Evolutionary conservation across 2,329 filamentous ascomycete genomes (phyloP).

Genomic region (Paecilomyces sp.): DNA sequence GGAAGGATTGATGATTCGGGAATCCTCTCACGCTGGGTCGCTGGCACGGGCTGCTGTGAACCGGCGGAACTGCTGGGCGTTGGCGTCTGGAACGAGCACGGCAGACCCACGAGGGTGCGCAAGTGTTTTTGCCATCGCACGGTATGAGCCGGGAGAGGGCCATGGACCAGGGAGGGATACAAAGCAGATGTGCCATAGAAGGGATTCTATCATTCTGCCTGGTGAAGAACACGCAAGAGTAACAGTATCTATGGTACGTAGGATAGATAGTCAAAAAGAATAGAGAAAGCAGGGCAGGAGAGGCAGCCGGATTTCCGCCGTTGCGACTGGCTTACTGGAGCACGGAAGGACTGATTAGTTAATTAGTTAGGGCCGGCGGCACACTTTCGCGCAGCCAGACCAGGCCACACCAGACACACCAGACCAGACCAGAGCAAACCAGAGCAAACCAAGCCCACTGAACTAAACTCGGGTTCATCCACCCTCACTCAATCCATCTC

Average conservation of each 20-base stretch:
- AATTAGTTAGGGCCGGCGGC: not conserved
- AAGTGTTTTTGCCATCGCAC: slow-evolving; percentile 4
- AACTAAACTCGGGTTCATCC: slow-evolving; percentile 7
- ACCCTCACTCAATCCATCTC: slow-evolving; percentile 12
- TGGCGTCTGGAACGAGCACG: not conserved
- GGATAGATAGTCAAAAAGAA: too few relatives aligned
- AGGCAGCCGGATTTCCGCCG: not conserved
- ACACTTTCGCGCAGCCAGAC: slow-evolving; percentile 6
- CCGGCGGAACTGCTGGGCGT: not conserved
- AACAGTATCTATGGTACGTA: too few relatives aligned
- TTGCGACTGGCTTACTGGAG: not conserved
- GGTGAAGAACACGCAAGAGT: not conserved
- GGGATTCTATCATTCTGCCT: not conserved
- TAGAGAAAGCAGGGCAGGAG: not conserved
- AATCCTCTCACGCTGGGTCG: not conserved
- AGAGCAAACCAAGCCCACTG: not conserved
- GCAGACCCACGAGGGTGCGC: slow-evolving; percentile 3
- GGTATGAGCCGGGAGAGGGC: not conserved
- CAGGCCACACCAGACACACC: too few relatives aligned
- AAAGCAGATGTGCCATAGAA: not conserved
- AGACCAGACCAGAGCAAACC: too few relatives aligned
- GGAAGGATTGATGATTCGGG: not conserved
- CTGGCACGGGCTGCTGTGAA: not conserved
- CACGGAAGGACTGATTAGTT: too few relatives aligned
- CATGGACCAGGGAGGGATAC: not conserved